Evolutionary conservation across 441 rosid species (phyloP).

Genomic region (Bruguiera hainesii): DNA sequence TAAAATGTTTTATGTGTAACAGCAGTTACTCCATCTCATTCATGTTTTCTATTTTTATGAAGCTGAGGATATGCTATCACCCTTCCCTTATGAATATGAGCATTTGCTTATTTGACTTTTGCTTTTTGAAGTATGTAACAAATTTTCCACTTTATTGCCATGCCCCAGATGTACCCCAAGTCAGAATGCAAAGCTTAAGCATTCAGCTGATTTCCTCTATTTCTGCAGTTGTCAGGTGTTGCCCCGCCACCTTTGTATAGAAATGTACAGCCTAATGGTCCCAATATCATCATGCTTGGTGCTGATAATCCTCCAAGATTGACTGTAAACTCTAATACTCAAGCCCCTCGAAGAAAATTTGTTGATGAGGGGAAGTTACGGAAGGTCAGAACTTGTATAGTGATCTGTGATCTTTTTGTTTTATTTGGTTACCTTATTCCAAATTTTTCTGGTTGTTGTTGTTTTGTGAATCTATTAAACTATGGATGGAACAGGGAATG

Average conservation of each 20-base stretch:
- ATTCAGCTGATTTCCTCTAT: constrained; percentile 19
- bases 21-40: neutral
- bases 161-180: constrained; percentile 1
- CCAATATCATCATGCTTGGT: constrained; percentile 41
- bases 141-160: neutral
- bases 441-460: neutral
- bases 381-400: constrained; percentile 48
- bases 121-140: neutral
- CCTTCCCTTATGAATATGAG: no score
- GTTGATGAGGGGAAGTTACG: constrained; percentile 98
- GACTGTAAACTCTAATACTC: constrained; percentile 70
- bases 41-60: neutral
- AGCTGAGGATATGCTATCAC: no score
- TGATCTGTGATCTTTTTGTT: neutral
- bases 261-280: constrained; percentile 65
- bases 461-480: neutral
- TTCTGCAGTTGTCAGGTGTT: constrained; percentile 75
- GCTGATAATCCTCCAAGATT: constrained; percentile 71
- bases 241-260: constrained; percentile 91
- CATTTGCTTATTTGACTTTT: no score
- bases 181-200: constrained; percentile 17
- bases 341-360: constrained; percentile 95
- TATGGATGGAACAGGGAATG: no score
- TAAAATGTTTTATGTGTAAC: neutral
- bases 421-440: neutral